Evolutionary conservation across 768 basidiomycete genomes (phyloP), one percentile per base, ranked within the genome.

Genomic region (Tremella mesenterica): DNA sequence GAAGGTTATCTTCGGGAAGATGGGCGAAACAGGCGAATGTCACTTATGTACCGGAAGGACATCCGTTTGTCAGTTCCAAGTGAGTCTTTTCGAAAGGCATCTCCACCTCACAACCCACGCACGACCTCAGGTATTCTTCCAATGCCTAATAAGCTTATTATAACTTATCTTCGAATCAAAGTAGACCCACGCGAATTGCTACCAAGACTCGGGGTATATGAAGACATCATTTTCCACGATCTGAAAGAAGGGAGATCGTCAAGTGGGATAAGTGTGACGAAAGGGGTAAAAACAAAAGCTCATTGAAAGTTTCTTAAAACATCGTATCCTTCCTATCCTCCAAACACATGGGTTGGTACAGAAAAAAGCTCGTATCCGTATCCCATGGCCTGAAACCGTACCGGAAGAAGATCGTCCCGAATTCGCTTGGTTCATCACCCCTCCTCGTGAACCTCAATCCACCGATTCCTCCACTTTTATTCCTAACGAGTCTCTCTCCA

Each of bases 51-150:
- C 65, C 65, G 10, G 54, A 56, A 14, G 61, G 55, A 6, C 65
- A 67, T 52, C 63, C 63, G 27, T 67, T 64, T 31, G 39, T 61
- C 5, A 64, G 63, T n/a, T 53, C 58, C 4, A 49, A 50, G 65
- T 67, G 50, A 56, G 65, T 63, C 10, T 10, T 16, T 5, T 14
- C 38, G 8, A n/a, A 16, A 41, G 21, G 47, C 18, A 25, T 4
- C 29, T n/a, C n/a, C n/a, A n/a, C n/a, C n/a, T n/a, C n/a, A n/a
- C n/a, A n/a, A n/a, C n/a, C n/a, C n/a, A n/a, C n/a, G n/a, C n/a
- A n/a, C n/a, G n/a, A n/a, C n/a, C n/a, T n/a, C n/a, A n/a, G n/a
- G n/a, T n/a, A n/a, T n/a, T n/a, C n/a, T n/a, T n/a, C n/a, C n/a
- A n/a, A n/a, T n/a, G n/a, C n/a, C n/a, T n/a, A n/a, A n/a, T n/a